Conservation (phyloP, 106 monocot genomes). For the Dioscorea zingiberensis region DNA sequence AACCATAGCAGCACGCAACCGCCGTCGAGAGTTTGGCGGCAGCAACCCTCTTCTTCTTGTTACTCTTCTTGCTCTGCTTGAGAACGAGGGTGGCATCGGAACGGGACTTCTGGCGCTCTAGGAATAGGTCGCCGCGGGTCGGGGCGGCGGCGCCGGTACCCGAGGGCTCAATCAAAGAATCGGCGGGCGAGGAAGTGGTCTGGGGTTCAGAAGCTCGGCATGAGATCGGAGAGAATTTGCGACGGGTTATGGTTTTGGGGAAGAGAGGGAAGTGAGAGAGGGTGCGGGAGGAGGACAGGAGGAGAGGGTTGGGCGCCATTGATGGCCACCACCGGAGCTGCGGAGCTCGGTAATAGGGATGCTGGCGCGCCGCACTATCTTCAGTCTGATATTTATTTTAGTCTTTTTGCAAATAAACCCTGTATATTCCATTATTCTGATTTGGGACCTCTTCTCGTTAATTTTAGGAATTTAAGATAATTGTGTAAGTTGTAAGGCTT, state of each 20-base stretch:
- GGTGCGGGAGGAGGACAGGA: conserved; percentile 8
- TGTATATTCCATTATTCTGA: too few relatives aligned
- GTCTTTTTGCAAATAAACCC: too few relatives aligned
- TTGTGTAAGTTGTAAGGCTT: too few relatives aligned
- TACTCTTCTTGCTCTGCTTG: conserved; percentile 28
- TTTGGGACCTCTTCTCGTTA: too few relatives aligned
- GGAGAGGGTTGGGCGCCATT: conserved; percentile 6
- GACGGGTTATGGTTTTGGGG: not conserved
- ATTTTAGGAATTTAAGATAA: too few relatives aligned
- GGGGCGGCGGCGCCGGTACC: conserved; percentile 89
- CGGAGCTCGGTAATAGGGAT: too few relatives aligned
- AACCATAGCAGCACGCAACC: conserved; percentile 74
- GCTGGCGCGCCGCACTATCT: too few relatives aligned
- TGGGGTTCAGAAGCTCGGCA: conserved; percentile 17
- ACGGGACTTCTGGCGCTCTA: conserved; percentile 45
- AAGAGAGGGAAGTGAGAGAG: not conserved
- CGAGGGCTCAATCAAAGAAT: conserved; percentile 24
- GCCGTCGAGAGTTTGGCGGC: conserved; percentile 9
- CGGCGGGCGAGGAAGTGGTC: conserved; percentile 1
- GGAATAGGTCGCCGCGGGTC: conserved; percentile 72
- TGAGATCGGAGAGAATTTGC: conserved; percentile 10
- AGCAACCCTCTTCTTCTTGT: conserved; percentile 27
- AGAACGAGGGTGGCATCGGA: conserved; percentile 36
- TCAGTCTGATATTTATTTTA: too few relatives aligned
- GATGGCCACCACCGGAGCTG: not conserved